These are phyloP conservation scores for Komagataella phaffii DNA, from an alignment of 805 yeast genomes.

Conservation along the genomic window DNA sequence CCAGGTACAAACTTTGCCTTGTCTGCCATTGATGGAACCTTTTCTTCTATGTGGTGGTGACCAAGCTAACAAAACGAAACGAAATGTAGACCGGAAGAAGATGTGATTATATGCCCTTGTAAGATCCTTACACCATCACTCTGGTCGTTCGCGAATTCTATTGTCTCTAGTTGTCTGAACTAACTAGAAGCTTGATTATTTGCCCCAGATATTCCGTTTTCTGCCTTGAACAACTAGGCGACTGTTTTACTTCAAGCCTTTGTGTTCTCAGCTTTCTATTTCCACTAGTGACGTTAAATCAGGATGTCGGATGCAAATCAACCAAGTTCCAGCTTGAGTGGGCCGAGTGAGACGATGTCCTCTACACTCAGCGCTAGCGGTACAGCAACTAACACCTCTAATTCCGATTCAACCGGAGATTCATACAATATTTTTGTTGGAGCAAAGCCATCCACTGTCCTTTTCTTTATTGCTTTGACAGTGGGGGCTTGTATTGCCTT, in stretches of 20 bases:
- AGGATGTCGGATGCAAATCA: not conserved
- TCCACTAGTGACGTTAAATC: not conserved
- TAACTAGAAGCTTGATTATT: not conserved
- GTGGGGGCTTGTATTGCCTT: slow-evolving; percentile 46
- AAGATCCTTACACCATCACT: not conserved
- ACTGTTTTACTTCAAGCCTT: not conserved
- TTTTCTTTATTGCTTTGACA: slow-evolving; percentile 50
- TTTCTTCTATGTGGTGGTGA: not conserved
- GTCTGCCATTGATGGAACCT: not conserved
- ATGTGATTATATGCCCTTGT: not conserved
- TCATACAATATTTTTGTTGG: slow-evolving; percentile 13
- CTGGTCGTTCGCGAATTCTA: not conserved
- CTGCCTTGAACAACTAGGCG: not conserved
- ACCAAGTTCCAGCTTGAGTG: not conserved
- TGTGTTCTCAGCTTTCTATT: not conserved
- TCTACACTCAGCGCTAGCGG: not conserved
- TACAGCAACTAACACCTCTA: not conserved
- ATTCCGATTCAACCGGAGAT: not conserved
- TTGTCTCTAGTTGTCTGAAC: not conserved
- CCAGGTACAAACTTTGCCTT: slow-evolving; percentile 6
- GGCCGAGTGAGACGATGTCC: not conserved
- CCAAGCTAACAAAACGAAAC: not conserved
- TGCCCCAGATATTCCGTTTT: not conserved
- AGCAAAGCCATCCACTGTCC: slow-evolving; percentile 45
- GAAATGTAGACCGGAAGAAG: not conserved